phyloP scores from a whole-genome alignment of 2,329 filamentous ascomycete species.

The Blastomyces emzantsi region DNA sequence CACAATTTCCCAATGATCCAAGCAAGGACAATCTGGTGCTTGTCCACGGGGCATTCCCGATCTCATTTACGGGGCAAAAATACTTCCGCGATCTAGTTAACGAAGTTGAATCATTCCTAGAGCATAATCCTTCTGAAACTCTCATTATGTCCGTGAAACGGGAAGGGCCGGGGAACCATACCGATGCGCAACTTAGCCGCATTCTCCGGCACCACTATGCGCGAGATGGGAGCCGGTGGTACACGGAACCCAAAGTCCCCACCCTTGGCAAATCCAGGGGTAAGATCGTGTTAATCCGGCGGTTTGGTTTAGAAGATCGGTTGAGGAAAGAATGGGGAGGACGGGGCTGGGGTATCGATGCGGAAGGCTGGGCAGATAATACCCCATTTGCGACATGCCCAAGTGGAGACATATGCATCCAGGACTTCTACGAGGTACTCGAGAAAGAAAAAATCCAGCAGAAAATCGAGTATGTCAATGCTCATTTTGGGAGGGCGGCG shows the following conservation, averaged over 20 bases:
- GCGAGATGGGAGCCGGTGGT: conserved; percentile 55
- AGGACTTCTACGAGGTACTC: conserved; percentile 89
- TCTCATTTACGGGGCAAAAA: conserved; percentile 72
- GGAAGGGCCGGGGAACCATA: conserved; percentile 73
- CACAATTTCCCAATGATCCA: conserved; percentile 47
- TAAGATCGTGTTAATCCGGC: conserved; percentile 73
- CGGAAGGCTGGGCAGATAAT: conserved; percentile 74
- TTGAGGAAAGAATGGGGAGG: conserved; percentile 40
- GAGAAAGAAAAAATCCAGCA: conserved; percentile 65
- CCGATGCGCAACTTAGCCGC: conserved; percentile 66
- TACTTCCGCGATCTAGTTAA: conserved; percentile 66
- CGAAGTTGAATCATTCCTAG: conserved; percentile 65
- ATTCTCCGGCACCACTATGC: conserved; percentile 68
- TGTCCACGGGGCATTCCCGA: conserved; percentile 83
- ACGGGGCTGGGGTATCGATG: conserved; percentile 50
- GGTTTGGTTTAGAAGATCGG: conserved; percentile 57
- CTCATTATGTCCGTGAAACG: conserved; percentile 83
- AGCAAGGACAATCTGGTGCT: conserved; percentile 62
- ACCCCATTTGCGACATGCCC: conserved; percentile 62
- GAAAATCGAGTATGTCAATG: conserved; percentile 66
- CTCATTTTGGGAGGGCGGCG: conserved; percentile 66
- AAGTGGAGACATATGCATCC: conserved; percentile 69
- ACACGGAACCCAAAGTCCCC: conserved; percentile 66
- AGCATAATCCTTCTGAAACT: conserved; percentile 67
- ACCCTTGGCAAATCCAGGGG: conserved; percentile 69